These are phyloP conservation scores for Aspergillus cavernicola DNA, from an alignment of 495 filamentous ascomycete species.

Conservation along the genomic window DNA sequence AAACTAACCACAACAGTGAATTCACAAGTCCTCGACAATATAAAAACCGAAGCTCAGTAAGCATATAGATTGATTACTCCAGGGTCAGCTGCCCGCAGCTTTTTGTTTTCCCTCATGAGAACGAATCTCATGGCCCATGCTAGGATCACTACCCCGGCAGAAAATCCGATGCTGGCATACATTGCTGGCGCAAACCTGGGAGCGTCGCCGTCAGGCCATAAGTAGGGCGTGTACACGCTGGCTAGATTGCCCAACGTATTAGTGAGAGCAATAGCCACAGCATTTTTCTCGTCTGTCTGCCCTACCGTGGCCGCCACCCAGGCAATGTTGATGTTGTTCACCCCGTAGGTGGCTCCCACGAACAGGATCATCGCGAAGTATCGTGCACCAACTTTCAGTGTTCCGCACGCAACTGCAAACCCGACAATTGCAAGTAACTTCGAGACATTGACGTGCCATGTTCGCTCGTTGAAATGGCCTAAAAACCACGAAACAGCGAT, in stretches of 20 bases:
- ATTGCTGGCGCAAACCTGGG: slow-evolving; percentile 44
- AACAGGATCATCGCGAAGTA: slow-evolving; percentile 55
- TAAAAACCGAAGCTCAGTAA: neutral
- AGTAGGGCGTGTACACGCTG: slow-evolving; percentile 48
- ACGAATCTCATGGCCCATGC: slow-evolving; percentile 41
- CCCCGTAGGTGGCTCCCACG: slow-evolving; percentile 43
- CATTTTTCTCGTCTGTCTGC: slow-evolving; percentile 49
- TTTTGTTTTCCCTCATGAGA: slow-evolving; percentile 45
- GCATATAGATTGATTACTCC: slow-evolving; percentile 19
- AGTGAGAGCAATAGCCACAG: slow-evolving; percentile 41
- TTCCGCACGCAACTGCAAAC: slow-evolving; percentile 37
- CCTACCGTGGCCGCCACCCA: slow-evolving; percentile 54
- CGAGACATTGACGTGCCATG: slow-evolving; percentile 39
- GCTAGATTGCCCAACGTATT: slow-evolving; percentile 47
- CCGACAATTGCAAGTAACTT: slow-evolving; percentile 40
- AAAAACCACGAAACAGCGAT: slow-evolving; percentile 42
- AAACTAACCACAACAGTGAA: too few species aligned
- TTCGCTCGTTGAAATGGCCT: slow-evolving; percentile 44
- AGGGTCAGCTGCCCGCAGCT: slow-evolving; percentile 31
- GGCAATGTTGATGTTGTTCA: slow-evolving; percentile 49
- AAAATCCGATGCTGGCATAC: slow-evolving; percentile 45
- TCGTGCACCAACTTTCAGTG: slow-evolving; percentile 36
- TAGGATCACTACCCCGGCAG: slow-evolving; percentile 26
- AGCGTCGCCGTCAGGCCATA: slow-evolving; percentile 48
- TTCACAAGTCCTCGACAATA: too few species aligned